A percentile compares a stretch with the other conserved stretches of the same genome.
These are phyloP conservation scores for Moricandia arvensis DNA, from an alignment of 345 rosid species.

Conservation along the genomic window DNA sequence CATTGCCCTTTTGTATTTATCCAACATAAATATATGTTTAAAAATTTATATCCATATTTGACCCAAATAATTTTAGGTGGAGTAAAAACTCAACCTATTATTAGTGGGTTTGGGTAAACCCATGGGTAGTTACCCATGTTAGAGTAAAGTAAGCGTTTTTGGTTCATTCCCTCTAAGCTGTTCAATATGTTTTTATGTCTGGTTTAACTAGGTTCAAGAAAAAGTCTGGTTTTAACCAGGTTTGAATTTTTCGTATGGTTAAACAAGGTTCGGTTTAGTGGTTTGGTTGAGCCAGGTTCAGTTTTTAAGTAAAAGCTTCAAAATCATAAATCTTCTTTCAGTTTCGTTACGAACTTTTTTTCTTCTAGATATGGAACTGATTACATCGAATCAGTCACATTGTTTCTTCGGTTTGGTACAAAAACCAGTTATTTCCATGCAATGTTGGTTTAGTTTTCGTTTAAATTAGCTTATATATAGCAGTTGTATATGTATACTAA, in stretches of 20 bases:
- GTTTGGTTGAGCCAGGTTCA: background rate
- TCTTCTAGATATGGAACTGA: background rate
- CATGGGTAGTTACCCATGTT: too few relatives aligned
- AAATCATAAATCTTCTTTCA: background rate
- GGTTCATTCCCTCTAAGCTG: background rate
- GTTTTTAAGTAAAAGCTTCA: background rate
- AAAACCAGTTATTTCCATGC: background rate
- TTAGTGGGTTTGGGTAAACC: too few relatives aligned
- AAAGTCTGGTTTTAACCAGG: background rate
- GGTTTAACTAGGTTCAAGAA: too few relatives aligned
- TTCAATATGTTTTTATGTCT: background rate
- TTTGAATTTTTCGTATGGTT: background rate
- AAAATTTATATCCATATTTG: too few relatives aligned
- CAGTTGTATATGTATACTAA: background rate
- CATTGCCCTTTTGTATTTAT: too few relatives aligned
- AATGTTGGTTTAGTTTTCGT: background rate
- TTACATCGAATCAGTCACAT: background rate
- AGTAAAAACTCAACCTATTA: too few relatives aligned
- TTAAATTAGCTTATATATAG: background rate
- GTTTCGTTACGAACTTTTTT: background rate
- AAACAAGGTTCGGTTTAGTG: background rate
- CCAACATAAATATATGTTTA: too few relatives aligned
- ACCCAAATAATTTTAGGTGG: too few relatives aligned
- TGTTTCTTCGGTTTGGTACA: background rate
- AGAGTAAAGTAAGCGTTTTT: background rate